Percentiles rank a stretch among this genome's conserved stretches.
Evolutionary conservation across 176 grass and related monocot species (phyloP).

Genomic region (Triticum monococcum): DNA sequence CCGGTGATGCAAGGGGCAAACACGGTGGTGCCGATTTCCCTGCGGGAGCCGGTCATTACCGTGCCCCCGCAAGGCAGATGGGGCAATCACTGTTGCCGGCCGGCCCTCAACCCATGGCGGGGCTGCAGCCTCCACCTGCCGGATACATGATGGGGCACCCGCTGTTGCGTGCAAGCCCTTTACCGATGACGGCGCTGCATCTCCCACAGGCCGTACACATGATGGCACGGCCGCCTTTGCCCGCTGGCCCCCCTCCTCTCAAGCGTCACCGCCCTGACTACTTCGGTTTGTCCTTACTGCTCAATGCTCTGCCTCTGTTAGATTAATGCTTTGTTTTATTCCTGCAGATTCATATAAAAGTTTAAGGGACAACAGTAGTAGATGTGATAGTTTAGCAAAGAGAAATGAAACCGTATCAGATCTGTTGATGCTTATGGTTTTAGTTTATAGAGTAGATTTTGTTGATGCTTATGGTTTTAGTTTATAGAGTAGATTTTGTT

Average conservation of each 20-base stretch:
- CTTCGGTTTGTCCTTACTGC: slow-evolving; percentile 38
- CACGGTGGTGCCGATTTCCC: background rate
- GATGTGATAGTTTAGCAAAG: background rate
- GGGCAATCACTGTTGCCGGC: too few species aligned
- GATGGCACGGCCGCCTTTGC: background rate
- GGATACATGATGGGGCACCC: background rate
- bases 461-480: background rate
- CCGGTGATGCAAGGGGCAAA: background rate
- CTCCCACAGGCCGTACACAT: background rate
- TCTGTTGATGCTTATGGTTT: background rate
- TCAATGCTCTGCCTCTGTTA: background rate
- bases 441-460: background rate
- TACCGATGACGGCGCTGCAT: background rate
- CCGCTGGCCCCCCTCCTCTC: slow-evolving; percentile 25
- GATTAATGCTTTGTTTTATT: background rate
- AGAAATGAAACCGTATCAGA: background rate
- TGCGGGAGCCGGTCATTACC: background rate
- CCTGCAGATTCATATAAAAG: background rate
- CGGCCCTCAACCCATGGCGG: background rate
- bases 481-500: background rate
- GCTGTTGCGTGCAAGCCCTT: too few species aligned
- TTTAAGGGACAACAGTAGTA: background rate
- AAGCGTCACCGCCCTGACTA: slow-evolving; percentile 49
- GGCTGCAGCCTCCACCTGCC: background rate
- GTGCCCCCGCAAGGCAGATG: background rate